Percentiles rank a stretch among this genome's conserved stretches.
Conservation (phyloP, 176 grass and related monocot genomes). For the Lolium rigidum region DNA sequence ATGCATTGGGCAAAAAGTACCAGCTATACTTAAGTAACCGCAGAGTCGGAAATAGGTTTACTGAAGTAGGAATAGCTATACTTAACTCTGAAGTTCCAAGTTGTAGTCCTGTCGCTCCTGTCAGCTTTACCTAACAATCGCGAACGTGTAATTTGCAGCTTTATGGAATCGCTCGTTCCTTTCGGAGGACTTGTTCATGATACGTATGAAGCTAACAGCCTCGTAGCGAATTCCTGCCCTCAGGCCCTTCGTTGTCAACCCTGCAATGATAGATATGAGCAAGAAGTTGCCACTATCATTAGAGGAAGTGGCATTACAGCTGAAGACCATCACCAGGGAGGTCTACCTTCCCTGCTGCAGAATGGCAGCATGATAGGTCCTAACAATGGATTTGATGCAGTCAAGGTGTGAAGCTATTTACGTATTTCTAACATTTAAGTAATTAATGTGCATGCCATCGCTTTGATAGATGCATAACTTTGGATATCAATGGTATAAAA, state of each 20-base stretch:
- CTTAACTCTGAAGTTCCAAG: no score
- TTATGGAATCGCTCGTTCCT: constrained; percentile 70
- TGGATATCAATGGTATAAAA: constrained; percentile 58
- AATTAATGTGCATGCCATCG: not conserved
- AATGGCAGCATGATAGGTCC: constrained; percentile 55
- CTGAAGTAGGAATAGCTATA: not conserved
- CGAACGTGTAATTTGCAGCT: constrained; percentile 47
- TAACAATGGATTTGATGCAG: constrained; percentile 65
- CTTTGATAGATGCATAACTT: constrained; percentile 27
- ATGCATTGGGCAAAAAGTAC: constrained; percentile 10
- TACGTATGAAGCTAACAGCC: constrained; percentile 44
- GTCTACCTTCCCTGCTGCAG: constrained; percentile 66
- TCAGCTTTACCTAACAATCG: constrained; percentile 32
- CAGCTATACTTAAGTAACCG: constrained; percentile 12
- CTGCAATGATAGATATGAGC: constrained; percentile 81
- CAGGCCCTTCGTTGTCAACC: constrained; percentile 60
- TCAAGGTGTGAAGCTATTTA: constrained; percentile 71
- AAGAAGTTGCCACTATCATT: constrained; percentile 74
- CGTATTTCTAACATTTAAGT: constrained; percentile 27
- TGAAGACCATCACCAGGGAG: constrained; percentile 56
- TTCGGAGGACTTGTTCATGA: constrained; percentile 66
- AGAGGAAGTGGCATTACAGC: constrained; percentile 57
- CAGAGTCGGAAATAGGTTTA: not conserved
- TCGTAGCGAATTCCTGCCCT: constrained; percentile 49
- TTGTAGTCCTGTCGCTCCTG: not conserved